Evolutionary conservation across 2,329 filamentous ascomycete species (phyloP).

Genomic region (Penicillium sp.): DNA sequence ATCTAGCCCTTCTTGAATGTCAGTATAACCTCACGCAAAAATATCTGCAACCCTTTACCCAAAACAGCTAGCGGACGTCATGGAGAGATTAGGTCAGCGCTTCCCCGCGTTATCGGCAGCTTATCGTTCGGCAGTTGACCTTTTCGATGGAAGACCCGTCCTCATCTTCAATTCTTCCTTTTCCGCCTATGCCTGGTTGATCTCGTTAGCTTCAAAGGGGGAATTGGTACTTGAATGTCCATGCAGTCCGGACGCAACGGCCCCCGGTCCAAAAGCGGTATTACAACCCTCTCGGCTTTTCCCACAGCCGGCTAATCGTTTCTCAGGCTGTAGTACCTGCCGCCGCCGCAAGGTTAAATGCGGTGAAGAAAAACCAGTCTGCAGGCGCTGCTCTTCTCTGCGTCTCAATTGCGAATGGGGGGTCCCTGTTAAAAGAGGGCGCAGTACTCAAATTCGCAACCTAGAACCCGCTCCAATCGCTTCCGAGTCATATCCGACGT

Average conservation of each 20-base stretch:
- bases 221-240: slow-evolving; percentile 28
- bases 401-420: slow-evolving; percentile 39
- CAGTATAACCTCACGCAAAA: too few species aligned
- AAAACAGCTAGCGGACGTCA: background rate
- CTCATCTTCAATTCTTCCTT: background rate
- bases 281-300: background rate
- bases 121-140: slow-evolving; percentile 6
- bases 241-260: slow-evolving; percentile 32
- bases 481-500: slow-evolving; percentile 10
- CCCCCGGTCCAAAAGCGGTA: slow-evolving; percentile 44
- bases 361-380: slow-evolving; percentile 37
- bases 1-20: too few species aligned
- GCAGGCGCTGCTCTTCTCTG: slow-evolving; percentile 33
- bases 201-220: slow-evolving; percentile 9
- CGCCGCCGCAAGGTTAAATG: slow-evolving; percentile 40
- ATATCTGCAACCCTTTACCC: too few species aligned
- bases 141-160: background rate
- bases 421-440: slow-evolving; percentile 30
- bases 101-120: slow-evolving; percentile 6
- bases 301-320: background rate
- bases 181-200: slow-evolving; percentile 16
- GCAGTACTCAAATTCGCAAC: slow-evolving; percentile 25
- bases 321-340: slow-evolving; percentile 41
- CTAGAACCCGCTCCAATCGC: slow-evolving; percentile 26
- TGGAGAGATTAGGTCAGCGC: slow-evolving; percentile 3